Evolutionary conservation across 2,329 filamentous ascomycete species (phyloP), one percentile per base, ranked within the genome.

Genomic region (Niveomyces coronatus): DNA sequence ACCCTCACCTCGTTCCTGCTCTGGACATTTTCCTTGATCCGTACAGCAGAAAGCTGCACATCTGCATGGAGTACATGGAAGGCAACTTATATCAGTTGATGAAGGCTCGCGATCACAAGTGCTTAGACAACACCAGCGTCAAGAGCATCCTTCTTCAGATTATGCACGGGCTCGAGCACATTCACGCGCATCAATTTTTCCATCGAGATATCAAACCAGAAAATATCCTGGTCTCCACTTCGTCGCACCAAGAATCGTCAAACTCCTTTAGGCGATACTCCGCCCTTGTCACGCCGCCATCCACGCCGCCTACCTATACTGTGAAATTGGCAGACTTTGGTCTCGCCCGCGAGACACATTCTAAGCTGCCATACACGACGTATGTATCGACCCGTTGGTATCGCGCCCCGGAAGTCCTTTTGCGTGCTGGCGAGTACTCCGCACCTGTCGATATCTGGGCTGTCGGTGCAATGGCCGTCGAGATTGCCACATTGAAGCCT

Each of bases 21-120:
- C 74, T 96, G 48, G 91, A 98, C 63, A 98, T 98, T 54, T 98
- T 98, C 63, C 77, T 98, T 53, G 91, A 98, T 55, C 91, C 91
- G 0, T 84, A 86, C 58, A 94, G 76, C 64, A 93, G 88, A 66
- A 94, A 95, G 64, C 78, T 98, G 31, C 91, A 98, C 62, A 98
- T 98, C 49, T 81, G 77, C 55, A 98, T 98, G 91, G 91, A 98
- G 65, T 95, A 94, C 63, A 98, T 98, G 91, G 91, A 98, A 58
- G 91, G 91, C 35, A 98, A 98, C 60, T 72, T 98, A 1, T 98
- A 98, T 61, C 91, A 98, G 62, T 66, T 98, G 46, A 98, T 98
- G 91, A 98, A 98, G 67, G 82, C 91, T 37, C 79, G 91, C 43
- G 91, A 98, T 50, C 89, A 95, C 69, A 96, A 96, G 62, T 82